Evolutionary conservation across 73 alveolate species (phyloP), one percentile per base, ranked within the genome.

Genomic region (Paramecium bursaria): DNA sequence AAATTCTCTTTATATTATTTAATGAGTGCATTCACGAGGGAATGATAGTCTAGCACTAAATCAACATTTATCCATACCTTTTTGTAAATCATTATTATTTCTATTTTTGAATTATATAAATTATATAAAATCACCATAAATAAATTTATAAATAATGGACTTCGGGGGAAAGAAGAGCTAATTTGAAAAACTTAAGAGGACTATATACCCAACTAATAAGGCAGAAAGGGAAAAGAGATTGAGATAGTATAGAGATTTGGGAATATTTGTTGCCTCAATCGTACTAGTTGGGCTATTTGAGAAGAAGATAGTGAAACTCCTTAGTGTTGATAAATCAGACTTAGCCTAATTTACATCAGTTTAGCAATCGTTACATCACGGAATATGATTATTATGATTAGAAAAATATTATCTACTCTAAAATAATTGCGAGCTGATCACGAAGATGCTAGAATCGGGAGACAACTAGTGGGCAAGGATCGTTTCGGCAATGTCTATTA

Each of bases 301-400:
- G 33, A 67, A 67, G 50, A 67, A 47, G 23, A 67, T 67, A 21
- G 46, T 39, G 44, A 35, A 44, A 14, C 39, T 67, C 3, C 82
- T 67, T 67, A 67, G 44, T 39, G 82, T 67, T 42, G 82, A 67
- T 42, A 67, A 67, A 42, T 67, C 82, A 67, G 82, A 67, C 33
- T 42, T 67, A 67, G 44, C 82, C 44, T 27, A 67, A 67, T 67
- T 67, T 47, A 67, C 60, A 53, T 39, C 33, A 35, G 44, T 67
- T 53, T 39, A 67, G 13, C 55, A 67, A 42, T 42, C 54, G 19
- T 39, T 67, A 57, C 82, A 67, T 14, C 31, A 42, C 33, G 82
- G 60, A 35, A 39, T 39, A 39, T 67, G 82, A 67, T 35, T 35
- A 67, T 39, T 67, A 67, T 67, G 82, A 35, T 67, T 67, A 53